These are phyloP conservation scores for Fusarium coicis DNA, from an alignment of 2,329 filamentous ascomycete species.

Conservation along the genomic window DNA sequence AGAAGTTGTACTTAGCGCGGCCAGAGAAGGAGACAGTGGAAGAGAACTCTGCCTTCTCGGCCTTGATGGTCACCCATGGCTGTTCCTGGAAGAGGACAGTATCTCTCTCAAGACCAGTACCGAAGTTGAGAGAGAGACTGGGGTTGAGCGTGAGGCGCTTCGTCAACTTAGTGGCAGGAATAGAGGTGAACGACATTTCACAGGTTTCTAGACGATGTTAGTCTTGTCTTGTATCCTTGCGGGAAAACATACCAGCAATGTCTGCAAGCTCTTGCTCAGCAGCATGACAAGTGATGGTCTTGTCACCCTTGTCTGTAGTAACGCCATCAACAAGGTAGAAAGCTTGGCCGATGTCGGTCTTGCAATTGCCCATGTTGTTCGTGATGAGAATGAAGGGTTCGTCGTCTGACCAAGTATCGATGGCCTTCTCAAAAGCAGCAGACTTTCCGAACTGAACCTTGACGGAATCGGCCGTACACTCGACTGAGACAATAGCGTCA, in stretches of 20 bases:
- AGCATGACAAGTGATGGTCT: constrained; percentile 9
- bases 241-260: neutral
- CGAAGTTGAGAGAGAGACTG: neutral
- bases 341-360: neutral
- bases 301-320: neutral
- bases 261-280: neutral
- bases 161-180: constrained; percentile 1
- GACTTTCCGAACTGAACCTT: constrained; percentile 7
- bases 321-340: constrained; percentile 9
- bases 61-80: constrained; percentile 17
- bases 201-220: neutral
- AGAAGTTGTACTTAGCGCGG: constrained; percentile 14
- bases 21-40: constrained; percentile 12
- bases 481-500: neutral
- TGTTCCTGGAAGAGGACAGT: constrained; percentile 8
- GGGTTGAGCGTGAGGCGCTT: constrained; percentile 5
- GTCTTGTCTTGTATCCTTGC: rapidly evolving
- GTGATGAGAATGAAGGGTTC: constrained; percentile 8
- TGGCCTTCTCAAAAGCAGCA: neutral
- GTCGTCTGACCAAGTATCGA: neutral
- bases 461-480: neutral
- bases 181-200: constrained; percentile 15
- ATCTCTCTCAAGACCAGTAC: neutral
- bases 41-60: constrained; percentile 12
- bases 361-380: constrained; percentile 10